Base-by-base conservation (phyloP, 1,284 basidiomycete genomes). In the Cutaneotrichosporon spelunceum region DNA sequence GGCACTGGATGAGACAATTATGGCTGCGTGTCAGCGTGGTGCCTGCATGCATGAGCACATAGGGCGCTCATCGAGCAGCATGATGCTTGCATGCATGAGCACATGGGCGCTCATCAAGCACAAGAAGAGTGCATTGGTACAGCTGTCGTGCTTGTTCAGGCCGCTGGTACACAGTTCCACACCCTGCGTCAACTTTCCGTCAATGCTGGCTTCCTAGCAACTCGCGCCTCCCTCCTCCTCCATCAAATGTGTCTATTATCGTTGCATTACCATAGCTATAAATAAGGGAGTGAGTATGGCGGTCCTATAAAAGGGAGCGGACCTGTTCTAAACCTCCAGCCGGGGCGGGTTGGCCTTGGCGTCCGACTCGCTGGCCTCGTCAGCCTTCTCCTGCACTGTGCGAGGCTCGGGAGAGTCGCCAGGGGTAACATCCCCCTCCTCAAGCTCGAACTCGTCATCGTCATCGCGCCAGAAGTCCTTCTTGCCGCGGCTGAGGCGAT, bases 391-490 rank as follows among this genome's bases (percentile, higher is more conserved):
- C 21, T 53, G 34, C 9, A 36, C 33, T 23, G 52, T 23, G 5
- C 52, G 52, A 10, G 34, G 5, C 14, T 39, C 10, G 30, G 50
- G 33, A n/a, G 21, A 26, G 33, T 53, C 52, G 23, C 39, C 52
- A 9, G 52, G 52, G 34, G 52, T 53, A 23, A 39, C 21, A 23
- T 26, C 52, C 10, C 52, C 52, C 34, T 24, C 27, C n/a, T 53
- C 52, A 5, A 34, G 10, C 33, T 53, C 52, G 14, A 29, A 48
- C 44, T 56, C 55, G 49, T 56, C 53, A 23, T 61, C 57, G 42
- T 64, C 60, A 30, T 64, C 63, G 49, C 47, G 53, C 63, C 63
- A 64, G 57, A 64, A 64, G 42, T 61, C 29, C 55, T 63, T 63
- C 39, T 63, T 34, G 52, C 64, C 64, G 19, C 27, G 23, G 27